phyloP scores from a whole-genome alignment of 1,139 yeast species.

The Arxiozyma heterogenica region DNA sequence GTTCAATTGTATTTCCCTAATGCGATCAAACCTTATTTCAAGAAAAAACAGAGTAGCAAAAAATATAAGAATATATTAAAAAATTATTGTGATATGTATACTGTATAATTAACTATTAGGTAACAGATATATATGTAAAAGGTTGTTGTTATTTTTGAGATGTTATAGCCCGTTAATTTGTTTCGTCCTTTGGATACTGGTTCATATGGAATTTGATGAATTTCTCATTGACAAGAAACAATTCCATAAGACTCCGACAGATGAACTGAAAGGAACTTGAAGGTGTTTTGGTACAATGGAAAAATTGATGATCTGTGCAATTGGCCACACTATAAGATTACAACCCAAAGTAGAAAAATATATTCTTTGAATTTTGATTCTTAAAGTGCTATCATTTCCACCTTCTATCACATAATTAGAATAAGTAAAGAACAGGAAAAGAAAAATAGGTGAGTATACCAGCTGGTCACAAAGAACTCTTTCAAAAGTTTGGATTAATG shows the following conservation, averaged over 20 bases:
- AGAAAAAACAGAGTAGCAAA: constrained; percentile 32
- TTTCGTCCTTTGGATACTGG: not conserved
- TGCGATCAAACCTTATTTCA: constrained; percentile 26
- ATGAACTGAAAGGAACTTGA: constrained; percentile 88
- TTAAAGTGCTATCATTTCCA: constrained; percentile 59
- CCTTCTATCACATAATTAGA: constrained; percentile 74
- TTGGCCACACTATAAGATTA: constrained; percentile 88
- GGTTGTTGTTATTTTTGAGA: not conserved
- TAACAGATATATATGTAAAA: not conserved
- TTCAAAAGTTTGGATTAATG: constrained; percentile 71
- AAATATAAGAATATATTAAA: constrained; percentile 31
- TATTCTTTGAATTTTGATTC: constrained; percentile 50
- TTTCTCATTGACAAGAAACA: constrained; percentile 79
- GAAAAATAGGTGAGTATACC: constrained; percentile 77
- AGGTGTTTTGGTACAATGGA: constrained; percentile 64
- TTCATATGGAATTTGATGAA: constrained; percentile 17
- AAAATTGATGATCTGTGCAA: constrained; percentile 85
- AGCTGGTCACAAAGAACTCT: constrained; percentile 86
- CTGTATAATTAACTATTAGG: constrained; percentile 3
- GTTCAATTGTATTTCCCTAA: constrained; percentile 31
- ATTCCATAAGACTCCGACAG: constrained; percentile 87
- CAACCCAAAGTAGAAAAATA: constrained; percentile 70
- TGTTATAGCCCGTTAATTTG: not conserved
- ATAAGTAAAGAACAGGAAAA: constrained; percentile 73
- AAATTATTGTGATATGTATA: constrained; percentile 6